Evolutionary conservation across 2,329 filamentous ascomycete genomes (phyloP), one percentile per base, ranked within the genome.

Genomic region (Ascosphaera aggregata): DNA sequence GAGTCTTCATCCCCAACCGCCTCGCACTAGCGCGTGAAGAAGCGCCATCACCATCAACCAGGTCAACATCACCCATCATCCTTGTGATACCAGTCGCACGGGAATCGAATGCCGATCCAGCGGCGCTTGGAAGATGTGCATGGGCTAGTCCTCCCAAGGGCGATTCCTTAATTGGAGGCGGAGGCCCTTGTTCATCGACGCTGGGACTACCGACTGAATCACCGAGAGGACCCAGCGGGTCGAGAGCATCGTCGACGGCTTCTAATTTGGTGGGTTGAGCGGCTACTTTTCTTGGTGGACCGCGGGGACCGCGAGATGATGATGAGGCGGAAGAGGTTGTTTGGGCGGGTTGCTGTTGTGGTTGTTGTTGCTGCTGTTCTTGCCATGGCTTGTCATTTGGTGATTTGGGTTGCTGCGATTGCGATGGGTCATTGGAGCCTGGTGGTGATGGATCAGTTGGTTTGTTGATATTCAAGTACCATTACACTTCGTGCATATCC

Each of bases 21-120:
- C n/a, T n/a, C n/a, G n/a, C n/a, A n/a, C n/a, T n/a, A n/a, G n/a
- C n/a, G n/a, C n/a, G n/a, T n/a, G n/a, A n/a, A n/a, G n/a, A n/a
- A 3, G 61, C 59, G n/a, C 60, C 61, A 8, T 68, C 64, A 46
- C 75, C 67, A 43, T 82, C 78, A 44, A 80, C 77, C 39, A 82
- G 66, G 43, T 80, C 74, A 41, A 80, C 71, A 36, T 70, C 71
- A 51, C 86, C 67, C 57, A 67, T 62, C 53, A 69, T 59, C 31
- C 63, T 62, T 22, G 60, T 49, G 22, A 56, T 50, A 2, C 54
- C 54, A n/a, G 52, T 43, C 16, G 56, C 54, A 40, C 55, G 55
- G 35, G 50, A 51, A 50, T 50, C 52, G 43, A 56, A 54, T n/a
- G n/a, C n/a, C n/a, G n/a, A n/a, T n/a, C n/a, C n/a, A 40, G 46